Evolutionary conservation across 2,329 filamentous ascomycete genomes (phyloP).

Genomic region (Fonsecaea erecta): DNA sequence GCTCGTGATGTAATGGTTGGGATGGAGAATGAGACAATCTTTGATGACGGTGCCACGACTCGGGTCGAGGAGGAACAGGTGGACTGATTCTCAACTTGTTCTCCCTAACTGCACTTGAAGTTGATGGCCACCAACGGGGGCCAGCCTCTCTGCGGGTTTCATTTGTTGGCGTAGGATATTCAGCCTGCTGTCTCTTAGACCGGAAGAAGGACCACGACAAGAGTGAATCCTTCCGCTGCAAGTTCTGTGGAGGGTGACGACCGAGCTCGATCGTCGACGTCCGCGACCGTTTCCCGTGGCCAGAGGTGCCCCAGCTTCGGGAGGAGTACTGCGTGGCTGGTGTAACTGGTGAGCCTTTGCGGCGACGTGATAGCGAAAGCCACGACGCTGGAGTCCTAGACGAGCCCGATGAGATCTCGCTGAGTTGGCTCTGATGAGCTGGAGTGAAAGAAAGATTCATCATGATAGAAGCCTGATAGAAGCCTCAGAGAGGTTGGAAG

Average conservation of each 20-base stretch:
- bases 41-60: not conserved
- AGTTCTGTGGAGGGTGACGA: not conserved
- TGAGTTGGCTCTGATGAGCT: conserved; percentile 3
- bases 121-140: conserved; percentile 1
- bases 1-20: not conserved
- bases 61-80: conserved; percentile 17
- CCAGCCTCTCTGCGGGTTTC: not conserved
- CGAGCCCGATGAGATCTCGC: conserved; percentile 7
- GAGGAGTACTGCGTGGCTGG: conserved; percentile 3
- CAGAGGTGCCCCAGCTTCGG: not conserved
- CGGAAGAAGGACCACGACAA: conserved; percentile 14
- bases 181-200: not conserved
- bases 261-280: not conserved
- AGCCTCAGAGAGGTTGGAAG: not conserved
- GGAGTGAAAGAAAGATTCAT: conserved; percentile 5
- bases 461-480: not conserved
- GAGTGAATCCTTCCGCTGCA: conserved; percentile 9
- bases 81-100: conserved; percentile 11
- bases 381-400: conserved; percentile 1
- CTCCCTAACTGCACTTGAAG: not conserved
- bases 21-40: conserved; percentile 75
- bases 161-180: not conserved
- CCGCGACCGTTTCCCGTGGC: not conserved
- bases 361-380: not conserved
- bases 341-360: conserved; percentile 5